phyloP scores from a whole-genome alignment of 2,329 filamentous ascomycete species.

The Knufia fluminis region DNA sequence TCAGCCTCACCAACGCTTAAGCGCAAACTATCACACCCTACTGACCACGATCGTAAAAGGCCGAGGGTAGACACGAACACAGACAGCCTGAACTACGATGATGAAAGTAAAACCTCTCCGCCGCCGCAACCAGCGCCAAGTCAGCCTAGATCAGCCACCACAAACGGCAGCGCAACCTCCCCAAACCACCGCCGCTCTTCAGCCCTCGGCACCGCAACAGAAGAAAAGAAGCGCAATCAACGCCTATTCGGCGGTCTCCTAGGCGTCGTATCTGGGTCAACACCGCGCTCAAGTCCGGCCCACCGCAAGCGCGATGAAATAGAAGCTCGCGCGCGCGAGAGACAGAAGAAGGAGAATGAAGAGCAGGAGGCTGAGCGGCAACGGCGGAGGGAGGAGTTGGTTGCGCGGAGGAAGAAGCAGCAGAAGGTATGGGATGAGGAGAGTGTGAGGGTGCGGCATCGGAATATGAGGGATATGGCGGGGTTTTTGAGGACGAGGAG shows the following conservation, averaged over 20 bases:
- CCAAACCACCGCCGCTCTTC: constrained; percentile 8
- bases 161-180: constrained; percentile 6
- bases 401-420: constrained; percentile 53
- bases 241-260: constrained; percentile 77
- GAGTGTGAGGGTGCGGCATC: constrained; percentile 49
- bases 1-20: constrained; percentile 34
- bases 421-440: constrained; percentile 68
- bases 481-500: constrained; percentile 63
- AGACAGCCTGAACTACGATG: constrained; percentile 20
- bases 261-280: constrained; percentile 66
- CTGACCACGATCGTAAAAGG: constrained; percentile 45
- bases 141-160: constrained; percentile 10
- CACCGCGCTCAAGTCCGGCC: constrained; percentile 37
- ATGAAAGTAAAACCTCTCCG: constrained; percentile 12
- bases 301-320: constrained; percentile 67
- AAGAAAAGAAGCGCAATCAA: constrained; percentile 77
- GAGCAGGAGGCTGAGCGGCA: constrained; percentile 63
- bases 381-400: constrained; percentile 56
- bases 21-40: constrained; percentile 46
- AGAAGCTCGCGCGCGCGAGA: constrained; percentile 71
- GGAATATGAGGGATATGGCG: constrained; percentile 61
- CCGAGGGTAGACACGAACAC: constrained; percentile 33
- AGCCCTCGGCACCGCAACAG: constrained; percentile 36
- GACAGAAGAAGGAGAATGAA: constrained; percentile 57
- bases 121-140: constrained; percentile 13